These are phyloP conservation scores for Geotrichum citri-aurantii DNA, from an alignment of 1,139 yeast species.

Conservation along the genomic window DNA sequence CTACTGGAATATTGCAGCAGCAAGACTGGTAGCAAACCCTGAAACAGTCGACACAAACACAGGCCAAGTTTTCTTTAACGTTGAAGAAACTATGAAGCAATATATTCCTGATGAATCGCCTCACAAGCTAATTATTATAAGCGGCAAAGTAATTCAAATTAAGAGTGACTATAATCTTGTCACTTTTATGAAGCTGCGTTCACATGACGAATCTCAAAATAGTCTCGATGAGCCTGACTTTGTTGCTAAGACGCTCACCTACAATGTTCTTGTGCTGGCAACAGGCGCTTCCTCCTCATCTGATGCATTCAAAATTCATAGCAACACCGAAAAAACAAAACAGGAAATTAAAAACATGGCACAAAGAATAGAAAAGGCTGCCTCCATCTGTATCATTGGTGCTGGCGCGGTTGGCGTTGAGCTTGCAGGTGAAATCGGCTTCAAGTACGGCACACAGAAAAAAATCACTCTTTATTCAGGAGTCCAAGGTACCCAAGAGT, in stretches of 20 bases:
- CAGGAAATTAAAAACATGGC: neutral
- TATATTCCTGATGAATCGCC: slow-evolving; percentile 3
- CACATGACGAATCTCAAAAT: neutral
- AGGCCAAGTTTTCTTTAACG: slow-evolving; percentile 9
- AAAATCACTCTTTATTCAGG: slow-evolving; percentile 15
- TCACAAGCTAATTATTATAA: slow-evolving; percentile 4
- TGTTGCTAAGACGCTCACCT: slow-evolving; percentile 5
- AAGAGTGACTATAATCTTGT: slow-evolving; percentile 2
- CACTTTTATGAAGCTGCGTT: slow-evolving; percentile 4
- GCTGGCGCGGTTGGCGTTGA: slow-evolving; percentile 30
- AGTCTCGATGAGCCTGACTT: neutral
- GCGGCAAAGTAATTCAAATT: slow-evolving; percentile 14
- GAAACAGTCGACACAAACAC: slow-evolving; percentile 4
- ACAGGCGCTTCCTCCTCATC: slow-evolving; percentile 17
- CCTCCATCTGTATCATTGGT: slow-evolving; percentile 24
- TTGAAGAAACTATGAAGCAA: slow-evolving; percentile 5
- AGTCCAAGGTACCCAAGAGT: slow-evolving; percentile 5
- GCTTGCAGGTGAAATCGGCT: slow-evolving; percentile 26
- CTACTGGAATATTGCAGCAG: slow-evolving; percentile 18
- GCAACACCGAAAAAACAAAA: slow-evolving; percentile 5
- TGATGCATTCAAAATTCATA: slow-evolving; percentile 14
- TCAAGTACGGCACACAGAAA: slow-evolving; percentile 21
- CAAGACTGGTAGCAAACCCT: slow-evolving; percentile 6
- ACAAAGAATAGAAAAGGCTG: slow-evolving; percentile 13
- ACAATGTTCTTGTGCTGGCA: slow-evolving; percentile 13